phyloP scores from a whole-genome alignment of 805 yeast genomes.

The Debaryomyces prosopidis region DNA sequence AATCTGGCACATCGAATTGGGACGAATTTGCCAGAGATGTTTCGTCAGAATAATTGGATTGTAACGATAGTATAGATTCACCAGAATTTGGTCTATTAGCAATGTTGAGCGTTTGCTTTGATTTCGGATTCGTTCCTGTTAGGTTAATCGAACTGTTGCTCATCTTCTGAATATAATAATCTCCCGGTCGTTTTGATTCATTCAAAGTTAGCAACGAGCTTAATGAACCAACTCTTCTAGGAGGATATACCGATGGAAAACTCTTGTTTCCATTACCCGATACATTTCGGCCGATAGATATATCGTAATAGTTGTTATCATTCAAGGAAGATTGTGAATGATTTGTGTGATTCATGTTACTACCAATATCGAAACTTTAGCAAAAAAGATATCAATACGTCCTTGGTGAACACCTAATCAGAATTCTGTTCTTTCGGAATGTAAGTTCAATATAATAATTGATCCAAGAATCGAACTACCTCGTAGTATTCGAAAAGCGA shows the following conservation, averaged over 20 bases:
- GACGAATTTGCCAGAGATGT: conserved; percentile 30
- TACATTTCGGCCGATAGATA: conserved; percentile 12
- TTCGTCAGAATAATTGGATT: conserved; percentile 36
- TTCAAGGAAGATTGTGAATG: conserved; percentile 19
- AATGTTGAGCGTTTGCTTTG: background rate
- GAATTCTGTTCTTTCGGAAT: too few relatives aligned
- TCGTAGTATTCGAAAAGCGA: background rate
- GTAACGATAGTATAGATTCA: conserved; percentile 32
- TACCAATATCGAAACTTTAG: background rate
- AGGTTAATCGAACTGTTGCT: conserved; percentile 21
- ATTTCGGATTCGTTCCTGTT: conserved; percentile 4
- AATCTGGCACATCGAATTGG: conserved; percentile 35
- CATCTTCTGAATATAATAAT: conserved; percentile 36
- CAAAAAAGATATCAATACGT: too few relatives aligned
- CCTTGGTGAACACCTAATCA: too few relatives aligned
- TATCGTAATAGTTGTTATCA: conserved; percentile 28
- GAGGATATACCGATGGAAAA: conserved; percentile 12
- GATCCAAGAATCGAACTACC: too few relatives aligned
- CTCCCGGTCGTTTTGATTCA: conserved; percentile 39
- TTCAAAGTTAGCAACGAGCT: conserved; percentile 20
- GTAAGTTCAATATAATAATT: too few relatives aligned
- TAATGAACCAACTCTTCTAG: conserved; percentile 29
- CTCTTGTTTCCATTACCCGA: conserved; percentile 16
- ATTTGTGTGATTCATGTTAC: conserved; percentile 19
- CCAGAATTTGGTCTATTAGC: conserved; percentile 29